These are phyloP conservation scores for Phytophthora boehmeriae DNA, from an alignment of 352 stramenopile genomes.

Conservation along the genomic window DNA sequence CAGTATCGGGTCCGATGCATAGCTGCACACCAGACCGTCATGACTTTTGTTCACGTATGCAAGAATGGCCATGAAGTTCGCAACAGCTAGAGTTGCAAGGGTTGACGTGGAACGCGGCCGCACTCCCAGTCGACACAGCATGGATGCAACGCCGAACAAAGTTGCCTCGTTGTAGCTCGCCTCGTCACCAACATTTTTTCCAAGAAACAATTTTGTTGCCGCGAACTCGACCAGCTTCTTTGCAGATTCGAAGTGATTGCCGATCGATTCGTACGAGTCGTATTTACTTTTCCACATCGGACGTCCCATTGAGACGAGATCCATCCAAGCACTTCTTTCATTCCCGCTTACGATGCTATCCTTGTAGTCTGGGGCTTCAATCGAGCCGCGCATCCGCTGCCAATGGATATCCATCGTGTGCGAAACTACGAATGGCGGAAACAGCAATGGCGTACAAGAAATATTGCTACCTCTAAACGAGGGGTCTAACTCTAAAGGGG, in stretches of 20 bases:
- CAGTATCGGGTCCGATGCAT: constrained; percentile 25
- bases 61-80: constrained; percentile 7
- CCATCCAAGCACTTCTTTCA: neutral
- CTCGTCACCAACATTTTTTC: neutral
- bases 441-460: neutral
- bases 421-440: constrained; percentile 1
- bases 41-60: constrained; percentile 6
- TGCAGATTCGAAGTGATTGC: too few species aligned
- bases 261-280: neutral
- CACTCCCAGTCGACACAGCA: constrained; percentile 23
- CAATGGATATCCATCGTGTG: constrained; percentile 1
- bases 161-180: neutral
- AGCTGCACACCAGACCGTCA: constrained; percentile 5
- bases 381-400: too few species aligned
- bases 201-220: neutral
- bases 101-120: constrained; percentile 12
- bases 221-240: neutral
- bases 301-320: neutral
- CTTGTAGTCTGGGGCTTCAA: too few species aligned
- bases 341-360: neutral
- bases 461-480: neutral
- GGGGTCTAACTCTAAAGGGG: neutral
- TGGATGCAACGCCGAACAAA: constrained; percentile 6
- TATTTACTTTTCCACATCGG: neutral
- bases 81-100: constrained; percentile 4